Evolutionary conservation across 2,329 filamentous ascomycete genomes (phyloP).

Genomic region (Cephalotrichum gorgonifer): DNA sequence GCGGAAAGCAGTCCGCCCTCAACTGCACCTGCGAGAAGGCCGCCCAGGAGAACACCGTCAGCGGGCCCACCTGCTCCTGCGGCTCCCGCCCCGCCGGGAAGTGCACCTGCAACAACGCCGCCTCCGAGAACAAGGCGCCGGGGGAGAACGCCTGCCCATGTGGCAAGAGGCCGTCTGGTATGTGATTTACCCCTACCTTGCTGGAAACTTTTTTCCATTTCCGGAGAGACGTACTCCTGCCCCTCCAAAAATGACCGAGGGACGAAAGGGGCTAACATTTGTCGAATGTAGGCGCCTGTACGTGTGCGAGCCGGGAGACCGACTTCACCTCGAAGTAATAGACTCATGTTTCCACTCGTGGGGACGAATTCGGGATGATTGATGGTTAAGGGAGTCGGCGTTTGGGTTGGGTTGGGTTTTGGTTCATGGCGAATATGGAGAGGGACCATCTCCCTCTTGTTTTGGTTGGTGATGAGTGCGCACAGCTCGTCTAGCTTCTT

Average conservation of each 20-base stretch:
- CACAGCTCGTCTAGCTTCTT: too few relatives aligned
- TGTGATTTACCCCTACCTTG: conserved; percentile 19
- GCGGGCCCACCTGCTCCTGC: conserved; percentile 73
- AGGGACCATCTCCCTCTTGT: too few relatives aligned
- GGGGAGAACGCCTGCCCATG: conserved; percentile 61
- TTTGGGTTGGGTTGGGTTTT: background rate
- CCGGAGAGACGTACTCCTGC: background rate
- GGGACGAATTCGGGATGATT: background rate
- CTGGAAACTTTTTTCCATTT: background rate
- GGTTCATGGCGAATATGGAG: background rate
- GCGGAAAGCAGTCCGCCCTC: conserved; percentile 77
- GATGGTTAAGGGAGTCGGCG: background rate
- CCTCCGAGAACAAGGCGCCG: conserved; percentile 55
- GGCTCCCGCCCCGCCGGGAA: conserved; percentile 67
- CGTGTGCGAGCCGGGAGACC: conserved; percentile 76
- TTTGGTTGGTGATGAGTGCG: too few relatives aligned
- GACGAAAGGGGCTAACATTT: conserved; percentile 5
- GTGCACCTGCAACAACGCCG: conserved; percentile 70
- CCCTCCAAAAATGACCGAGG: conserved; percentile 7
- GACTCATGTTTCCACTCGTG: conserved; percentile 8
- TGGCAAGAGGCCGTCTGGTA: conserved; percentile 62
- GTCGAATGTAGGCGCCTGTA: conserved; percentile 56
- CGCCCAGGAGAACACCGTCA: conserved; percentile 59
- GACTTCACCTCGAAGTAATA: conserved; percentile 71
- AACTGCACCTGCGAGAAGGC: conserved; percentile 80